Percentiles rank a stretch among this genome's conserved stretches.
These are phyloP conservation scores for Syncephalastrum monosporum DNA, from an alignment of 371 early-diverging fungal species.

Conservation along the genomic window DNA sequence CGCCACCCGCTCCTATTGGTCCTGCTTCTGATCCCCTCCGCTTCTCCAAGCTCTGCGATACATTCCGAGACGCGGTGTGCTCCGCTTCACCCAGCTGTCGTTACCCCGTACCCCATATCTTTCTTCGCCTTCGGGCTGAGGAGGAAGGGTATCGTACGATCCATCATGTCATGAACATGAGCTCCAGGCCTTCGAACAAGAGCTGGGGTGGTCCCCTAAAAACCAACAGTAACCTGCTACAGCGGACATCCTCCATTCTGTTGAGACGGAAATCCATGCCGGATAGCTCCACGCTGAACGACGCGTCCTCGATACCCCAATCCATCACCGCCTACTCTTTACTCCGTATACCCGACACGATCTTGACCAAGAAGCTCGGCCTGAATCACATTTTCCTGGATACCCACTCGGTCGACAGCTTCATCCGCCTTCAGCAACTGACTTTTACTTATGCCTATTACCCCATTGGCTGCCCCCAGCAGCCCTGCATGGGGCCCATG, in stretches of 20 bases:
- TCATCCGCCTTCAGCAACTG: conserved; percentile 59
- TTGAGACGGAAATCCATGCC: neutral
- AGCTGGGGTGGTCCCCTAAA: conserved; percentile 23
- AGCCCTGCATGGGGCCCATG: conserved; percentile 57
- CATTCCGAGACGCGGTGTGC: conserved; percentile 49
- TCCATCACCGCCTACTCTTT: conserved; percentile 37
- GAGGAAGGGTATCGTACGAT: conserved; percentile 36
- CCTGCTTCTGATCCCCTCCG: conserved; percentile 24
- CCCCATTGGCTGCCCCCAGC: conserved; percentile 49
- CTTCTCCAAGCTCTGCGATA: conserved; percentile 39
- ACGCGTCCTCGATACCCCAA: conserved; percentile 24
- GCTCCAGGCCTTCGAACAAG: conserved; percentile 24
- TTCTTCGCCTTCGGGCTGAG: conserved; percentile 54
- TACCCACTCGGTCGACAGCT: conserved; percentile 51
- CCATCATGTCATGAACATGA: conserved; percentile 21
- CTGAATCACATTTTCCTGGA: conserved; percentile 59
- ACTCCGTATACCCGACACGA: conserved; percentile 22
- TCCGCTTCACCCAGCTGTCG: conserved; percentile 61
- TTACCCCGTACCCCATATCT: conserved; percentile 56
- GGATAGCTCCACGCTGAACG: conserved; percentile 1
- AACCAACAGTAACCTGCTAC: neutral
- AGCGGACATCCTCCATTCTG: conserved; percentile 4
- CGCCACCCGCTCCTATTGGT: conserved; percentile 11
- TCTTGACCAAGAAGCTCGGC: conserved; percentile 54
- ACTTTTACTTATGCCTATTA: conserved; percentile 52